Evolutionary conservation across 2,329 filamentous ascomycete species (phyloP), one percentile per base, ranked within the genome.

Genomic region (Pseudonectria buxi): DNA sequence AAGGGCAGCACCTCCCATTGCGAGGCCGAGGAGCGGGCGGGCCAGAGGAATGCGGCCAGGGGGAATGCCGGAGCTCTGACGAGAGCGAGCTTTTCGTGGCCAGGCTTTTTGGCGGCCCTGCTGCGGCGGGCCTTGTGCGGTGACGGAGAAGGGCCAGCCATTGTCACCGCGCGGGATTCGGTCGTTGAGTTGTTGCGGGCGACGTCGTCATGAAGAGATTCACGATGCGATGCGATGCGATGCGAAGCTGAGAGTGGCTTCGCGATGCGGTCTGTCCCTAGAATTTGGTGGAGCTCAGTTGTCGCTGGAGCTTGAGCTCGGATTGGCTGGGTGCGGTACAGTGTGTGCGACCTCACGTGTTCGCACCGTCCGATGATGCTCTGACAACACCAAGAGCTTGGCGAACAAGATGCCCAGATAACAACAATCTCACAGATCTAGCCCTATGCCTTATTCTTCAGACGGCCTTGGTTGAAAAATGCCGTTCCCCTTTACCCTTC

Each of bases 41-140:
- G 88, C 86, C 90, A 95, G 33, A 98, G 75, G 55, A 98, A 90
- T n/a, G 89, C 82, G 2, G 87, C 88, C 14, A 98, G 74, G 27
- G 92, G 90, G 55, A 95, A 96, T 4, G 86, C 78, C 24, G 90
- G 90, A 28, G 68, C 63, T 32, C 71, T 68, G 33, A 73, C 60
- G 36, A 74, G 61, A 33, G 65, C 57, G 18, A 47, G 50, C 28
- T 64, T 61, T 43, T 64, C 62, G 51, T 62, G 60, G 40, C 60
- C 60, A 27, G 62, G 55, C 55, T 72, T 76, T 57, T 72, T 78
- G 40, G 9, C 9, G 18, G 56, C 53, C 62, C 69, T 77, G 56
- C 69, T 77, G 56, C 75, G 74, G 60, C 76, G 65, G 32, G 76
- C 68, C 55, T 78, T 81, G 52, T 77, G 76, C 33, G 74, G 68